Evolutionary conservation across 208 protist genomes (phyloP).

Genomic region (Leishmania major): DNA sequence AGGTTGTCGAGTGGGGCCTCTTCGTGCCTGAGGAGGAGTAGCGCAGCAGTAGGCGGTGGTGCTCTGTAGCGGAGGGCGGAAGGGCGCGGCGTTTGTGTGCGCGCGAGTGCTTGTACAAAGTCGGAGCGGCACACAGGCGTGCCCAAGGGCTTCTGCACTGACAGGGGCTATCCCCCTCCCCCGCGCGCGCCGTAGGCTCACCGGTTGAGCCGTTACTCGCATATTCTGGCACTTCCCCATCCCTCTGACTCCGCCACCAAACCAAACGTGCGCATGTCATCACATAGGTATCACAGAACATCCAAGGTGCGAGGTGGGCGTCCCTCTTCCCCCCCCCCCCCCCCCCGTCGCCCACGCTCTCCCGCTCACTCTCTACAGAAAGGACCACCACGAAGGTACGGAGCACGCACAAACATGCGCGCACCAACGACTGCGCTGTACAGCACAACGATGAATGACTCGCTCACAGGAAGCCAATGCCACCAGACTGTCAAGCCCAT

Average conservation of each 20-base stretch:
- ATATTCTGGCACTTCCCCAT: background rate
- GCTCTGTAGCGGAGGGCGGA: background rate
- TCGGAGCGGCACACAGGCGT: background rate
- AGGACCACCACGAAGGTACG: background rate
- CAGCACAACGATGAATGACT: background rate
- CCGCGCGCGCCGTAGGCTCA: background rate
- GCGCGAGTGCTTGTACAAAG: background rate
- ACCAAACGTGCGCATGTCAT: background rate
- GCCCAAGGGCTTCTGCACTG: background rate
- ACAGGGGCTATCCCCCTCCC: too few species aligned
- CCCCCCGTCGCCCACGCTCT: background rate
- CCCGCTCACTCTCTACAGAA: background rate
- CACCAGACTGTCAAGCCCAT: background rate
- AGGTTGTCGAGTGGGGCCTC: constrained; percentile 60
- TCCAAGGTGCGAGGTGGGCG: background rate
- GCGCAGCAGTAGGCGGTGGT: background rate
- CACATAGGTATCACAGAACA: background rate
- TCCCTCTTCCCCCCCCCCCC: background rate
- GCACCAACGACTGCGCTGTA: background rate
- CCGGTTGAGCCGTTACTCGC: background rate
- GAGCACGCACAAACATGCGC: background rate
- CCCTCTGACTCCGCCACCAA: background rate
- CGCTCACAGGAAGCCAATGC: background rate
- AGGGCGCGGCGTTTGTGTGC: background rate
- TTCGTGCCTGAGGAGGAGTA: constrained; percentile 64